Percentiles rank a stretch among this genome's conserved stretches.
Conservation (phyloP, 2,329 filamentous ascomycete species). For the Penicillium sp. region DNA sequence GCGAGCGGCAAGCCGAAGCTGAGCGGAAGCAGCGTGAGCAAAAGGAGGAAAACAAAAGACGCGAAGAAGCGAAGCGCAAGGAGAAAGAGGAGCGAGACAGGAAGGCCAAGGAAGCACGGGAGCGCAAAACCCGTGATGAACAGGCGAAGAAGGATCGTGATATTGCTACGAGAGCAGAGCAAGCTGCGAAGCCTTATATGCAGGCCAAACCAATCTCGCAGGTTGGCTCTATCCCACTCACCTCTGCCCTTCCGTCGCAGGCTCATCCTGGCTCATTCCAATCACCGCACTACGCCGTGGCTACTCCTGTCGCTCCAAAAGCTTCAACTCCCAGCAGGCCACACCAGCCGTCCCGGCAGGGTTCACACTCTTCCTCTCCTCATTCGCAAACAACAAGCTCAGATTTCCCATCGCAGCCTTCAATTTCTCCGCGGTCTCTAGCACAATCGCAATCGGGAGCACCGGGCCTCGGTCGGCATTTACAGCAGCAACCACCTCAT, state of each 20-base stretch:
- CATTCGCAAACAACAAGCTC: slow-evolving; percentile 52
- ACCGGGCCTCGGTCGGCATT: slow-evolving; percentile 67
- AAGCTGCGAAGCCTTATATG: slow-evolving; percentile 41
- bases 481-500: slow-evolving; percentile 54
- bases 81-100: slow-evolving; percentile 71
- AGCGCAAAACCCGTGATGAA: slow-evolving; percentile 55
- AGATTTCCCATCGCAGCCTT: slow-evolving; percentile 64
- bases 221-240: slow-evolving; percentile 58
- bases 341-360: slow-evolving; percentile 79
- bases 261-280: slow-evolving; percentile 57
- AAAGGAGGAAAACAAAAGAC: slow-evolving; percentile 80
- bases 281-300: slow-evolving; percentile 78
- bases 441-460: slow-evolving; percentile 69
- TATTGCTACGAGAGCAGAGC: slow-evolving; percentile 48
- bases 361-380: slow-evolving; percentile 69
- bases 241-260: slow-evolving; percentile 58
- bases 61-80: slow-evolving; percentile 73
- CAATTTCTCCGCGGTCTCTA: slow-evolving; percentile 62
- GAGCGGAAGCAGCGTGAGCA: slow-evolving; percentile 82
- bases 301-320: slow-evolving; percentile 81
- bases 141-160: slow-evolving; percentile 64
- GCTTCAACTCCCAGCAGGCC: slow-evolving; percentile 76
- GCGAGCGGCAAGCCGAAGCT: slow-evolving; percentile 79
- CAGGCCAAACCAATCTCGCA: slow-evolving; percentile 61
- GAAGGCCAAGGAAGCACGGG: slow-evolving; percentile 65